Evolutionary conservation across 2,329 filamentous ascomycete species (phyloP).

Genomic region (Zymoseptoria crescenta): DNA sequence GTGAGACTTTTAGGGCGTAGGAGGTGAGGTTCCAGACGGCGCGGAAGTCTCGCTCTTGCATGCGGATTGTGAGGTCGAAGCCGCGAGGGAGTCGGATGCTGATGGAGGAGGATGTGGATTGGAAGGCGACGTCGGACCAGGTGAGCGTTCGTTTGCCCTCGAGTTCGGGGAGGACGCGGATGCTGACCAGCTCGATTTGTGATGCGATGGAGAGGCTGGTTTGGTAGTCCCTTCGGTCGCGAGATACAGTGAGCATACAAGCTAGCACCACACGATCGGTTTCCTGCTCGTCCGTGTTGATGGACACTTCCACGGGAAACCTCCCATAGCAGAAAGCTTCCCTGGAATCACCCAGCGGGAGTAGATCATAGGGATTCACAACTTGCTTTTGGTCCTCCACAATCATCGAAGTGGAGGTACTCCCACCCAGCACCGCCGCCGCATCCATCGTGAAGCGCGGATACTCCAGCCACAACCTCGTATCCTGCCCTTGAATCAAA

Average conservation of each 20-base stretch:
- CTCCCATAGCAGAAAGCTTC: slow-evolving; percentile 72
- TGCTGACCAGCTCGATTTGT: slow-evolving; percentile 68
- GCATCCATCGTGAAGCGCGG: slow-evolving; percentile 66
- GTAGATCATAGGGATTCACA: slow-evolving; percentile 50
- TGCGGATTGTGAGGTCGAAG: slow-evolving; percentile 63
- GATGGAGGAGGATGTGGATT: slow-evolving; percentile 56
- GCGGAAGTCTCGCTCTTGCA: slow-evolving; percentile 69
- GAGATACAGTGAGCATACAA: slow-evolving; percentile 67
- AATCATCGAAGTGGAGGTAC: slow-evolving; percentile 14
- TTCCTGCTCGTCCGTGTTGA: slow-evolving; percentile 65
- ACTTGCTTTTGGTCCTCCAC: slow-evolving; percentile 6
- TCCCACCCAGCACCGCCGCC: slow-evolving; percentile 60
- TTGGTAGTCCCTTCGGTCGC: slow-evolving; percentile 60
- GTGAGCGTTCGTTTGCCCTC: slow-evolving; percentile 50
- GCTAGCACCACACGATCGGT: slow-evolving; percentile 62
- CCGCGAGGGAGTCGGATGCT: slow-evolving; percentile 66
- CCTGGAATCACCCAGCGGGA: slow-evolving; percentile 69
- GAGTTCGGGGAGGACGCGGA: slow-evolving; percentile 57
- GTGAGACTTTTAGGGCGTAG: slow-evolving; percentile 69
- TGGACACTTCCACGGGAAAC: slow-evolving; percentile 63
- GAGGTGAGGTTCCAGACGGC: slow-evolving; percentile 77
- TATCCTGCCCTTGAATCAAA: slow-evolving; percentile 71
- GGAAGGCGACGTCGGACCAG: slow-evolving; percentile 80
- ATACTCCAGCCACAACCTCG: slow-evolving; percentile 73
- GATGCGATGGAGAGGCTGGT: slow-evolving; percentile 69